Percentiles rank a stretch among this genome's conserved stretches.
Conservation (phyloP, 441 rosid species). For the Sinapis alba region DNA sequence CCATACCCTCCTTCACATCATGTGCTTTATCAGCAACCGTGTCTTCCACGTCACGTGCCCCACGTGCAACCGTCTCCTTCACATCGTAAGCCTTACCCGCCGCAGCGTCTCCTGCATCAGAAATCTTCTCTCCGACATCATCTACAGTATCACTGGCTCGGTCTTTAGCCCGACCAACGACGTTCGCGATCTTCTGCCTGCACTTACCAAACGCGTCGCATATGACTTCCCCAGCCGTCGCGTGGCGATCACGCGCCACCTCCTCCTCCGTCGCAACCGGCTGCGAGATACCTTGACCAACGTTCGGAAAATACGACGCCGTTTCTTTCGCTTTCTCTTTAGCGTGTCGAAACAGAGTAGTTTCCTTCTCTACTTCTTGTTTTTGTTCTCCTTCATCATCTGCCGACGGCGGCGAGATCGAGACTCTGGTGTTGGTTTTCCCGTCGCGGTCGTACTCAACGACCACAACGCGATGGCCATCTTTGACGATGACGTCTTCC, state of each 20-base stretch:
- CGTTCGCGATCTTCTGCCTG: constrained; percentile 48
- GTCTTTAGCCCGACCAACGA: constrained; percentile 50
- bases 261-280: constrained; percentile 23
- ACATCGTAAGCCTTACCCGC: constrained; percentile 24
- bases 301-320: constrained; percentile 38
- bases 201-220: constrained; percentile 74
- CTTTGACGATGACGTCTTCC: constrained; percentile 57
- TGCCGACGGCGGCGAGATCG: constrained; percentile 43
- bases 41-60: constrained; percentile 29
- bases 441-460: constrained; percentile 59
- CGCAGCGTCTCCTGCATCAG: constrained; percentile 23
- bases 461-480: constrained; percentile 55
- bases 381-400: constrained; percentile 12
- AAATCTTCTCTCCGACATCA: constrained; percentile 18
- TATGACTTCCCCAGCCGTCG: constrained; percentile 48
- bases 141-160: constrained; percentile 17
- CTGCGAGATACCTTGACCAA: constrained; percentile 43
- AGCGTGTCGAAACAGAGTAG: not conserved
- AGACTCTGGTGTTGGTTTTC: constrained; percentile 57
- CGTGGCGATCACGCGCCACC: constrained; percentile 23
- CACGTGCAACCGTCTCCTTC: constrained; percentile 18
- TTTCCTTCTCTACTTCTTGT: not conserved
- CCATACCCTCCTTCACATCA: constrained; percentile 18
- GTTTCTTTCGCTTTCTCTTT: constrained; percentile 45
- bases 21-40: constrained; percentile 20